A percentile compares a stretch with the other conserved stretches of the same genome.
phyloP scores from a whole-genome alignment of 202 grass and related monocot genomes.

The Musa balbisiana region DNA sequence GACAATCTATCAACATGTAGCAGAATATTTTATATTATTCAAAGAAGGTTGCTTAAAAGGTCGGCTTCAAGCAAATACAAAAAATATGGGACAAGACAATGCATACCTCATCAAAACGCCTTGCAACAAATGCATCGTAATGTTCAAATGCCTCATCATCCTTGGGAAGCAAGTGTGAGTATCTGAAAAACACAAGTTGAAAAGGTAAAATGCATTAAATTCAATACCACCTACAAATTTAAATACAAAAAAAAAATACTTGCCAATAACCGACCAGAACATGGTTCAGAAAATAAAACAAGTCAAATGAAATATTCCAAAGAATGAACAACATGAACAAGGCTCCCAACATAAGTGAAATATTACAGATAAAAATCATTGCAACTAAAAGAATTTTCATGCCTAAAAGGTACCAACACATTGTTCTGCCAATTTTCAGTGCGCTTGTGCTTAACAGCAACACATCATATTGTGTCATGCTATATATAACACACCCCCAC shows the following conservation, averaged over 20 bases:
- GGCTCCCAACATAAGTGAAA: no score
- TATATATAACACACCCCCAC: no score
- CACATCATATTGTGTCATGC: no score
- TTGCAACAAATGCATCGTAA: slow-evolving; percentile 67
- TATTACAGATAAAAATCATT: no score
- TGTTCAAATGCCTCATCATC: slow-evolving; percentile 90
- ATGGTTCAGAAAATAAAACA: not conserved
- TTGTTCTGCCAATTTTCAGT: no score
- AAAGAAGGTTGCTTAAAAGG: no score
- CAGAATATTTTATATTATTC: not conserved
- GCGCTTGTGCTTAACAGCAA: no score
- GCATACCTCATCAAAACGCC: slow-evolving; percentile 78
- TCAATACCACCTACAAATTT: not conserved
- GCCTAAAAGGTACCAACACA: no score
- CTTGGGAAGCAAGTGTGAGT: slow-evolving; percentile 83
- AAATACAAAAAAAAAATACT: slow-evolving; percentile 2
- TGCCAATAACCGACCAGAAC: not conserved
- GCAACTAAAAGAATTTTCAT: no score
- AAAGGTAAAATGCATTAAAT: not conserved
- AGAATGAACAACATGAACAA: no score
- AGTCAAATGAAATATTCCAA: no score
- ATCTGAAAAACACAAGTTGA: slow-evolving; percentile 44
- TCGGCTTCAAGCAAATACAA: no score
- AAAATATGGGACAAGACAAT: not conserved
- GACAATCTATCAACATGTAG: not conserved